Evolutionary conservation across 805 yeast genomes (phyloP).

Genomic region (Scheffersomyces amazonensis): DNA sequence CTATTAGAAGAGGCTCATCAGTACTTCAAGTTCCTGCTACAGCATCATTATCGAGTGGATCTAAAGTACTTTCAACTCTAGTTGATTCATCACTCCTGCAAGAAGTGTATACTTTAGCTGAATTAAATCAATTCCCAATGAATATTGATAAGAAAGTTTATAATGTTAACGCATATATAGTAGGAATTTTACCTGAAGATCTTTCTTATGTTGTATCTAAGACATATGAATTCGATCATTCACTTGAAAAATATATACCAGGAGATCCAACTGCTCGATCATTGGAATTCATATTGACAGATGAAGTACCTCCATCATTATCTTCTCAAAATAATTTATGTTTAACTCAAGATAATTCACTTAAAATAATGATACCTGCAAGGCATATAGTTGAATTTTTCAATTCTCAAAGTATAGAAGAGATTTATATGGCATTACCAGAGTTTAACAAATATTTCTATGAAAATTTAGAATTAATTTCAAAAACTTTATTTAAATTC

Average conservation of each 20-base stretch:
- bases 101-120: not conserved
- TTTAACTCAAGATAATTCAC: slow-evolving; percentile 10
- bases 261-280: slow-evolving; percentile 23
- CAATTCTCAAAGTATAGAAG: slow-evolving; percentile 10
- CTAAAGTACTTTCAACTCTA: too few relatives aligned
- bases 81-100: too few relatives aligned
- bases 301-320: slow-evolving; percentile 1
- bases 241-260: slow-evolving; percentile 4
- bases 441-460: slow-evolving; percentile 1
- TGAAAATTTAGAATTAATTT: not conserved
- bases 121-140: not conserved
- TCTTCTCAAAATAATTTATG: not conserved
- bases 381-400: slow-evolving; percentile 12
- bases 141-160: slow-evolving; percentile 10
- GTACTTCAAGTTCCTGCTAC: not conserved
- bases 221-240: slow-evolving; percentile 11
- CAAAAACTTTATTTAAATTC: not conserved
- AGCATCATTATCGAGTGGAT: too few relatives aligned
- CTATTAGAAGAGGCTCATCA: too few relatives aligned
- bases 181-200: slow-evolving; percentile 23
- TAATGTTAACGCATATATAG: slow-evolving; percentile 16
- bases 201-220: slow-evolving; percentile 26
- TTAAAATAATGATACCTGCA: slow-evolving; percentile 11
- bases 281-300: slow-evolving; percentile 22
- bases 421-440: slow-evolving; percentile 9